phyloP scores from a whole-genome alignment of 192 early-diverging fungal species.

The Coemansia sp. region DNA sequence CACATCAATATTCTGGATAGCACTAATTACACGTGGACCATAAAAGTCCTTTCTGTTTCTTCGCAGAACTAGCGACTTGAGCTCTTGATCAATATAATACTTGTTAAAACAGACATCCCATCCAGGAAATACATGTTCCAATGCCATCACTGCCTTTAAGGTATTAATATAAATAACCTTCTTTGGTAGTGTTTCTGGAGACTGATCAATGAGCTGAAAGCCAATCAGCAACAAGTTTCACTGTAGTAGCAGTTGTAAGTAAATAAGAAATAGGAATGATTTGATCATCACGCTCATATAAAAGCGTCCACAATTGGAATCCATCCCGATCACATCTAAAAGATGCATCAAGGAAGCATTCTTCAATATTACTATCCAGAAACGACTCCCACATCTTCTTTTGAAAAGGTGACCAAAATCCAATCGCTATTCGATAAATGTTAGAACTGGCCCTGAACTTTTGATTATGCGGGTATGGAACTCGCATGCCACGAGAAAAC shows the following conservation, averaged over 20 bases:
- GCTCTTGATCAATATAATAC: slow-evolving; percentile 40
- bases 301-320: slow-evolving; percentile 46
- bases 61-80: slow-evolving; percentile 10
- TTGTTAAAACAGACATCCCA: slow-evolving; percentile 32
- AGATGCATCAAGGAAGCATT: slow-evolving; percentile 39
- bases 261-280: slow-evolving; percentile 32
- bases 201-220: slow-evolving; percentile 12
- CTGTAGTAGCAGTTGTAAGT: slow-evolving; percentile 25
- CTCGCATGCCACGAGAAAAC: slow-evolving; percentile 18
- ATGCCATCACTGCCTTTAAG: background rate
- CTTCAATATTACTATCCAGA: slow-evolving; percentile 10
- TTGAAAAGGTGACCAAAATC: slow-evolving; percentile 40
- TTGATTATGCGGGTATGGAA: slow-evolving; percentile 19
- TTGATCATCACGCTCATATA: slow-evolving; percentile 25
- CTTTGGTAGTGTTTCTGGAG: background rate
- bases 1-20: slow-evolving; percentile 10
- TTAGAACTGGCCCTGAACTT: slow-evolving; percentile 9
- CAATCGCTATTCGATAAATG: slow-evolving; percentile 14
- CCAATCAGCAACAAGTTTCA: slow-evolving; percentile 24
- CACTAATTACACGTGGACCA: background rate
- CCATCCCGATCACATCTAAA: slow-evolving; percentile 26
- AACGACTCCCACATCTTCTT: slow-evolving; percentile 28
- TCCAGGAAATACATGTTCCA: slow-evolving; percentile 13
- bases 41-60: background rate
- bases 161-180: slow-evolving; percentile 36